Conservation (phyloP, 495 filamentous ascomycete species). For the Penicilliopsis zonata region DNA sequence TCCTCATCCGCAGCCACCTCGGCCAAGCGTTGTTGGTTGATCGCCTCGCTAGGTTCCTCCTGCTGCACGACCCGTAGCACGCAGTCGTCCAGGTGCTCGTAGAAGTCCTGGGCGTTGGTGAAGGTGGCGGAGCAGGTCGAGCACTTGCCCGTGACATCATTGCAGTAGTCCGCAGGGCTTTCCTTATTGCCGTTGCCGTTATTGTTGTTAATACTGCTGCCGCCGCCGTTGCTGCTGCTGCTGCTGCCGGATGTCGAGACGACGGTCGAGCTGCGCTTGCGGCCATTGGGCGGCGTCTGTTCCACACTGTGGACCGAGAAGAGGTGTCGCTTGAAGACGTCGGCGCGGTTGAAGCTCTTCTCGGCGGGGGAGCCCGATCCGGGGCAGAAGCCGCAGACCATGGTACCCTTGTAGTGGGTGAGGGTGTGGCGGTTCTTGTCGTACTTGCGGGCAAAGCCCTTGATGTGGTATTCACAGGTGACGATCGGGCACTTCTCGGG, state of each 20-base stretch:
- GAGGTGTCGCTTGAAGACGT: constrained; percentile 97
- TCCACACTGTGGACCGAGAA: constrained; percentile 91
- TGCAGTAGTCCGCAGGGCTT: constrained; percentile 55
- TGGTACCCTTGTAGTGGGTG: constrained; percentile 98
- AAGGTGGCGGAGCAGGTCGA: constrained; percentile 91
- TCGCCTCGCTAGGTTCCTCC: constrained; percentile 88
- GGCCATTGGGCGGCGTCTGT: constrained; percentile 88
- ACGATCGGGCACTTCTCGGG: constrained; percentile 95
- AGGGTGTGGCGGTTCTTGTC: constrained; percentile 98
- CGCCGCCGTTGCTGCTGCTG: no score
- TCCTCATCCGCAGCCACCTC: constrained; percentile 75
- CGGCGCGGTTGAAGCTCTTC: constrained; percentile 97
- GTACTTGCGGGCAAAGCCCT: constrained; percentile 95
- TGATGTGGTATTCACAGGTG: constrained; percentile 88
- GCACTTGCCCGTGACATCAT: constrained; percentile 82
- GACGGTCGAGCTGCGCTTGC: constrained; percentile 61
- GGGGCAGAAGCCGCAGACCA: constrained; percentile 98
- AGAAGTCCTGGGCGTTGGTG: constrained; percentile 92
- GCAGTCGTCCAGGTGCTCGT: constrained; percentile 98
- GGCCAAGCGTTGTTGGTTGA: constrained; percentile 76
- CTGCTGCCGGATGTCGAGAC: constrained; percentile 8
- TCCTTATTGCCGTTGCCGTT: no score
- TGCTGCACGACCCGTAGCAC: constrained; percentile 95
- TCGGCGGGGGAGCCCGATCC: constrained; percentile 84
- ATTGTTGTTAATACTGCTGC: no score